Evolutionary conservation across 495 filamentous ascomycete genomes (phyloP), one percentile per base, ranked within the genome.

Genomic region (Penicillium herquei): DNA sequence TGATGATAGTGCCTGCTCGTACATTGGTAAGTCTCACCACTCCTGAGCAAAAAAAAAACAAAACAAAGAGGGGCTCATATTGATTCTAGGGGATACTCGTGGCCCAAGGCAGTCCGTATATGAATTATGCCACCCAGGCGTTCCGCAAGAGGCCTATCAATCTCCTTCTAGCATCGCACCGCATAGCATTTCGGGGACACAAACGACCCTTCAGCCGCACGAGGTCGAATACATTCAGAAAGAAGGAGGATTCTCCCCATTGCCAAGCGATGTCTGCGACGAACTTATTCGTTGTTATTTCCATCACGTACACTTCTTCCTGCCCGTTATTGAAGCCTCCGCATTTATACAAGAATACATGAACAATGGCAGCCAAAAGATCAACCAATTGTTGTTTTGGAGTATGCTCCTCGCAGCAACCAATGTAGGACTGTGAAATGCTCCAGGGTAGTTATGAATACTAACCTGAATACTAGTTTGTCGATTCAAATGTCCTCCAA

Each of bases 21-120:
- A 51, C 30, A 51, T 51, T 40, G 49, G 49, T 51, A 31, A 12
- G 48, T 3, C 3, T 32, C 6, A 26, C 10, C 12, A 26, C 21
- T 26, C 2, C 21, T 26, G 4, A 26, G 21, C 21, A 8, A 0
- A 6, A 14, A 2, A 0, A 12, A 6, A 39, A 13, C 13, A 33
- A 7, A 6, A 32, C 8, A 43, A 12, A 3, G 10, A 14, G 12
- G 12, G 8, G 17, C 17, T 49, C 13, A 49, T 37, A 34, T 37
- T 17, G 9, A 9, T 26, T 12, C 11, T 13, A 51, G 49, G 49
- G 2, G 49, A 51, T 14, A 51, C 33, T 8, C 49, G 49, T 32
- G 49, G 49, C 31, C 49, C 49, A 51, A 51, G 49, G 35, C 49
- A 51, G 14, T 51, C 49, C 6, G 49, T 51, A 9, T 51, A 51